Percentiles rank a stretch among this genome's conserved stretches.
phyloP scores from a whole-genome alignment of 2,329 filamentous ascomycete species.

The Harringtonia aguacate region DNA sequence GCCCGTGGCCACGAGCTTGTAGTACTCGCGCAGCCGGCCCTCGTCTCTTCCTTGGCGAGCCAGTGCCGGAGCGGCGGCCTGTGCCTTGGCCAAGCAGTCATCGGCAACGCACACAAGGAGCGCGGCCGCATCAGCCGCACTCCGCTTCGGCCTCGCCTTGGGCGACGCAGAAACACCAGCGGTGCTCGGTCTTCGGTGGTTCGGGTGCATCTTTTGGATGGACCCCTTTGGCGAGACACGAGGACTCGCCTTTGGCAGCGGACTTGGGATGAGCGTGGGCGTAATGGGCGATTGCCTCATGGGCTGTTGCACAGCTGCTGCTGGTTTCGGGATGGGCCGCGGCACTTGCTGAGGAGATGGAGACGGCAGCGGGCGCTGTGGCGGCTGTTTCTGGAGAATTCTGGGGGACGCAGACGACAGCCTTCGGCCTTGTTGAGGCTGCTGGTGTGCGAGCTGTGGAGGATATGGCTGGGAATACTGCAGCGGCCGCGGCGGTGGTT shows the following conservation, averaged over 20 bases:
- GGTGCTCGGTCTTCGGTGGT: conserved; percentile 13
- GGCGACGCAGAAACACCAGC: conserved; percentile 21
- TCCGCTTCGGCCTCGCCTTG: conserved; percentile 24
- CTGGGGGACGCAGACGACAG: background rate
- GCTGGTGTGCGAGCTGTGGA: conserved; percentile 11
- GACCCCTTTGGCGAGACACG: conserved; percentile 11
- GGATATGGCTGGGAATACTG: conserved; percentile 3
- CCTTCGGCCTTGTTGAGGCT: background rate
- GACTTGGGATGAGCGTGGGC: conserved; percentile 7
- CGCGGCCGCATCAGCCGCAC: conserved; percentile 38
- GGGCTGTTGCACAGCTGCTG: background rate
- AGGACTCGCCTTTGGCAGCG: conserved; percentile 7
- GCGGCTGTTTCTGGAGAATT: conserved; percentile 1
- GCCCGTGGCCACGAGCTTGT: conserved; percentile 61
- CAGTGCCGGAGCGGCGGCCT: conserved; percentile 38
- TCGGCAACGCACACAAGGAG: conserved; percentile 63
- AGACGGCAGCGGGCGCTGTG: conserved; percentile 6
- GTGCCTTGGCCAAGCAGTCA: conserved; percentile 61
- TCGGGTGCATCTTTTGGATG: conserved; percentile 10
- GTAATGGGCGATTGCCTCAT: conserved; percentile 1
- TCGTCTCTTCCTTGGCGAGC: conserved; percentile 36
- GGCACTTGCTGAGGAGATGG: conserved; percentile 7
- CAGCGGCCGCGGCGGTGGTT: too few relatives aligned
- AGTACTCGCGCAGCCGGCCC: conserved; percentile 51
- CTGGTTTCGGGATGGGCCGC: conserved; percentile 5